Base-by-base conservation (phyloP, 192 early-diverging fungal genomes). In the Coemansia sp. region DNA sequence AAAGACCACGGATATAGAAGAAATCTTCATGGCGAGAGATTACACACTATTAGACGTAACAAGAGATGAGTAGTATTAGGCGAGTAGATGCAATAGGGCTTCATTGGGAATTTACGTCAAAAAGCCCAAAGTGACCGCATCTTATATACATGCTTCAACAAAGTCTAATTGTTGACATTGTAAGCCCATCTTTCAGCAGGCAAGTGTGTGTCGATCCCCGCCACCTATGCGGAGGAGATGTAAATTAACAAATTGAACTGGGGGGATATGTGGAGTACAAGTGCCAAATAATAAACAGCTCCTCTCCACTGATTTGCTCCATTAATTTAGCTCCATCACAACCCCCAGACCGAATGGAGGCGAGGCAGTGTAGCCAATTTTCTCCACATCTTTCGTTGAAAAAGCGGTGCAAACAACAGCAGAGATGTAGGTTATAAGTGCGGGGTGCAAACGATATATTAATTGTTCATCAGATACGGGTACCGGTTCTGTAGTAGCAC, bases 401-500 rank as follows among this genome's bases (percentile, higher is more conserved):
- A 41, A 23, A 62, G 17, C 15, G 38, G 17, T 38, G 48, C 48
- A 50, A 25, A 50, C 48, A 46, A 5, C 19, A 86, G 72, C 82
- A 71, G 36, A 53, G 32, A 69, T 21, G 34, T 29, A 14, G 59
- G 41, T 55, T 51, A 10, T 21, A 10, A 2, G 48, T 21, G 48
- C n/a, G 38, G 38, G 38, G 38, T 11, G 11, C 7, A 39, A 11
- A 8, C 7, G 2, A 48, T 38, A 53, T 42, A 62, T 39, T 61
- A 72, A 4, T 71, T 74, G 53, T 38, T 68, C 78, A 80, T 80
- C 10, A 76, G 27, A 41, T 73, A 76, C 5, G 74, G 71, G 39
- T 61, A 82, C 19, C 46, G 69, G 74, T 82, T 76, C 53, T 82
- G 74, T 5, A 82, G 66, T 53, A 82, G 66, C 45, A 71, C 21